Evolutionary conservation across 2,329 filamentous ascomycete species (phyloP).

Genomic region (Knufia fluminis): DNA sequence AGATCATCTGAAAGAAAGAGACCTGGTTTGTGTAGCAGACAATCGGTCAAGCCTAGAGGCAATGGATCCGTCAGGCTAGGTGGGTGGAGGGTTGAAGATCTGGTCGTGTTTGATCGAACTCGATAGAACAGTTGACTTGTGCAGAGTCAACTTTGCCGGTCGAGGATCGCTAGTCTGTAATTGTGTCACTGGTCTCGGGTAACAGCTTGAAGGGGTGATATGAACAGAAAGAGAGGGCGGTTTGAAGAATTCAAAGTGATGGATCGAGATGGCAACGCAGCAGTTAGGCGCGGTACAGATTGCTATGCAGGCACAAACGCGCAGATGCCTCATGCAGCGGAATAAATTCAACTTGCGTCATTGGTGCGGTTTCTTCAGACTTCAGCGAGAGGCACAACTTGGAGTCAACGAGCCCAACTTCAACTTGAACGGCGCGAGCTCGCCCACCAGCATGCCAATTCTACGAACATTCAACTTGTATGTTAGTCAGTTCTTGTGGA

Average conservation of each 20-base stretch:
- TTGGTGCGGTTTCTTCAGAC: too few species aligned
- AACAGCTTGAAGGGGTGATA: conserved; percentile 10
- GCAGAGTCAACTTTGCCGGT: conserved; percentile 5
- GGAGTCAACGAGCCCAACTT: too few species aligned
- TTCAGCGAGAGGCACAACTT: too few species aligned
- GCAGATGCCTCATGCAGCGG: background rate
- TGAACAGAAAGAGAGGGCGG: background rate
- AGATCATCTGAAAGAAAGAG: too few species aligned
- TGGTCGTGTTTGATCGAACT: background rate
- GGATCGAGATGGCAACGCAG: background rate
- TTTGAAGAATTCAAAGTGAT: background rate
- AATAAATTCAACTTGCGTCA: background rate
- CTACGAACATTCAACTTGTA: too few species aligned
- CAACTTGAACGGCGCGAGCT: too few species aligned
- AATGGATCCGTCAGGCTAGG: background rate
- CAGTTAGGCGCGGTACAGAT: background rate
- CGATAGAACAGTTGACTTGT: conserved; percentile 6
- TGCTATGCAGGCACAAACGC: background rate
- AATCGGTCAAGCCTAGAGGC: too few species aligned
- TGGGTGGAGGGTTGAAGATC: background rate
- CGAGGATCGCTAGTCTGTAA: background rate
- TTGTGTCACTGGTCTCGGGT: background rate
- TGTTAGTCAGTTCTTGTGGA: too few species aligned
- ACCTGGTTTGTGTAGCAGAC: too few species aligned
- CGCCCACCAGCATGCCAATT: too few species aligned